These are phyloP conservation scores for Termitomyces eurrhizus DNA, from an alignment of 768 basidiomycete genomes.

Conservation along the genomic window DNA sequence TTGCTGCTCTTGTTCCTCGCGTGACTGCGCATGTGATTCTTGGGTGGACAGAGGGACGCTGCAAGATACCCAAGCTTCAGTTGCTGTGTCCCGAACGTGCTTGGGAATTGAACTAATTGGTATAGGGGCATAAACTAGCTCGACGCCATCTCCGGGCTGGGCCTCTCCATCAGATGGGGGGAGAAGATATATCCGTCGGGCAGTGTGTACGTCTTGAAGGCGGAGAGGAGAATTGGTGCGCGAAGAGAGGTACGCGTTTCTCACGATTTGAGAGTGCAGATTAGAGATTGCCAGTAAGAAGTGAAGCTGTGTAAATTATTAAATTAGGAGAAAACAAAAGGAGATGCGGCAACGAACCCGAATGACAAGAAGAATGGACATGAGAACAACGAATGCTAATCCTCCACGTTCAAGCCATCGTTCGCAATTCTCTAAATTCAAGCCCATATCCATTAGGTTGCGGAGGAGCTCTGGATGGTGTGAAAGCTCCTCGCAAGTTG, in stretches of 20 bases:
- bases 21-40: conserved; percentile 14
- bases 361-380: conserved; percentile 60
- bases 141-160: conserved; percentile 19
- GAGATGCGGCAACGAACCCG: conserved; percentile 44
- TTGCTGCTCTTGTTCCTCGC: conserved; percentile 21
- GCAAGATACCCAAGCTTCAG: conserved; percentile 62
- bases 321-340: conserved; percentile 4
- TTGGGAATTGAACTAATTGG: conserved; percentile 51
- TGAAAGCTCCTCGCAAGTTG: conserved; percentile 71
- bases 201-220: conserved; percentile 19
- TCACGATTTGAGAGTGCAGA: conserved; percentile 53
- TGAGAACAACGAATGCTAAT: conserved; percentile 51
- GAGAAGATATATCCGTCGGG: conserved; percentile 65
- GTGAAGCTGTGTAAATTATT: conserved; percentile 49
- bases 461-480: conserved; percentile 73
- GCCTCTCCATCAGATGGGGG: conserved; percentile 27
- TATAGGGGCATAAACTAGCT: conserved; percentile 70
- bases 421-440: conserved; percentile 80
- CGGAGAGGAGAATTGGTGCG: conserved; percentile 18
- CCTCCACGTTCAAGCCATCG: conserved; percentile 70
- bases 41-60: conserved; percentile 20
- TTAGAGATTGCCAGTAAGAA: conserved; percentile 71
- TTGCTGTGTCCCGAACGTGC: conserved; percentile 48
- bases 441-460: conserved; percentile 64
- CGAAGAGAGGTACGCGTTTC: conserved; percentile 21